Percentiles rank a stretch among this genome's conserved stretches.
These are phyloP conservation scores for Linnemannia zychae DNA, from an alignment of 192 early-diverging fungal genomes.

Conservation along the genomic window DNA sequence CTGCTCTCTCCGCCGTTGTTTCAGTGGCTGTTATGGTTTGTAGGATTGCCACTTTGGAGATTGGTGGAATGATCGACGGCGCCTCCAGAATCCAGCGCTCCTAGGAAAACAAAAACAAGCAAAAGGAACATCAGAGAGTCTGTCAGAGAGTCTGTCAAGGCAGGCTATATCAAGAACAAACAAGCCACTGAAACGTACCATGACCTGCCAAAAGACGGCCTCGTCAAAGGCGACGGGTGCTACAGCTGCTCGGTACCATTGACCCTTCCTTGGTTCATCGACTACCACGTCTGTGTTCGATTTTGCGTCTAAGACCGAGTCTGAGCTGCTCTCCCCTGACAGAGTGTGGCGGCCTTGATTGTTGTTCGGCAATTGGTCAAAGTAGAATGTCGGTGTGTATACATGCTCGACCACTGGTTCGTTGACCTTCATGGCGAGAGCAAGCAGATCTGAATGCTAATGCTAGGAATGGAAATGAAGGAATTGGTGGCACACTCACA, in stretches of 20 bases:
- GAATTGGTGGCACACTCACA: neutral
- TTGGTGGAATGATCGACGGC: slow-evolving; percentile 72
- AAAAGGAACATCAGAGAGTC: too few species aligned
- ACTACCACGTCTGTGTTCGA: too few species aligned
- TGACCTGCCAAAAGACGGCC: slow-evolving; percentile 62
- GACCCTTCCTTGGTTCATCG: neutral
- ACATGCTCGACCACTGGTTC: slow-evolving; percentile 26
- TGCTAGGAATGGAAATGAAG: neutral
- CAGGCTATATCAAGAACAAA: neutral
- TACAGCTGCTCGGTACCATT: slow-evolving; percentile 58
- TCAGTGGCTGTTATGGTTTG: neutral
- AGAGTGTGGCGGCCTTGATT: neutral
- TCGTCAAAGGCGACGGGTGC: slow-evolving; percentile 55
- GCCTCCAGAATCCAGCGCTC: slow-evolving; percentile 73
- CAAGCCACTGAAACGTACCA: slow-evolving; percentile 45
- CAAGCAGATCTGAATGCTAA: neutral
- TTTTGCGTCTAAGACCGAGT: neutral
- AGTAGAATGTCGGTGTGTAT: slow-evolving; percentile 30
- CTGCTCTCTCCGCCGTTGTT: slow-evolving; percentile 60
- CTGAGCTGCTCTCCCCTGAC: neutral
- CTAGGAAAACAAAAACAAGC: slow-evolving; percentile 1
- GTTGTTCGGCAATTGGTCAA: slow-evolving; percentile 36
- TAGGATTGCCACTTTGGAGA: slow-evolving; percentile 65
- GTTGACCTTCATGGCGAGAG: slow-evolving; percentile 18
- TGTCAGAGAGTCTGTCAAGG: neutral